These are phyloP conservation scores for Neocucurbitaria cava DNA, from an alignment of 2,329 filamentous ascomycete species.

Conservation along the genomic window DNA sequence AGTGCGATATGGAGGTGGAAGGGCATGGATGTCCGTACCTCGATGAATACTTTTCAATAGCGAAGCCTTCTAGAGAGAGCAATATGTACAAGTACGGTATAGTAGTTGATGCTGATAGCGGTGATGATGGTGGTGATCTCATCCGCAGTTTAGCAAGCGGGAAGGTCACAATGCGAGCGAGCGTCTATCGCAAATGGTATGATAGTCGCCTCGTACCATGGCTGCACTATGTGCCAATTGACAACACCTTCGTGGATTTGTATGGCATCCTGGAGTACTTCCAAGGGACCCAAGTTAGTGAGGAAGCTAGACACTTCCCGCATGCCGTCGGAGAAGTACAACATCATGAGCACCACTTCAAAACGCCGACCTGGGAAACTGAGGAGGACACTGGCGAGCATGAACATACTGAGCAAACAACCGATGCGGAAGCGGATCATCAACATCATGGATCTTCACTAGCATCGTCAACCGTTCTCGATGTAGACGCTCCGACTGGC, in stretches of 20 bases:
- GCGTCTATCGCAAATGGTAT: slow-evolving; percentile 81
- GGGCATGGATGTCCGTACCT: slow-evolving; percentile 55
- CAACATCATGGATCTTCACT: not conserved
- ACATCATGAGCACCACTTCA: slow-evolving; percentile 23
- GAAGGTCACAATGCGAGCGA: slow-evolving; percentile 76
- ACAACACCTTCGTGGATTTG: slow-evolving; percentile 74
- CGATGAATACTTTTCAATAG: slow-evolving; percentile 45
- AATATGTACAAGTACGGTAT: slow-evolving; percentile 55
- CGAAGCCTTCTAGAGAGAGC: not conserved
- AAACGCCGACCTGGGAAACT: slow-evolving; percentile 7
- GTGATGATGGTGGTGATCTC: slow-evolving; percentile 28
- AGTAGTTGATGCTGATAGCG: slow-evolving; percentile 69
- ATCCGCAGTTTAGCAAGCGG: slow-evolving; percentile 66
- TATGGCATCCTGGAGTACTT: slow-evolving; percentile 82
- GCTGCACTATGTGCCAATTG: slow-evolving; percentile 83
- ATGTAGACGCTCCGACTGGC: not conserved
- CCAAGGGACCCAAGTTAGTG: slow-evolving; percentile 61
- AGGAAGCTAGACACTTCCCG: slow-evolving; percentile 7
- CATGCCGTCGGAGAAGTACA: slow-evolving; percentile 19
- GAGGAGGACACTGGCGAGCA: not conserved
- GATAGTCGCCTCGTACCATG: slow-evolving; percentile 72
- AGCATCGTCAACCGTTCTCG: not conserved
- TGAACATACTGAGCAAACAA: not conserved
- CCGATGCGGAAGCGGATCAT: not conserved
- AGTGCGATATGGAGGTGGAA: slow-evolving; percentile 48